Conservation (phyloP, 1,139 yeast species). For the Candida pseudoviswanathii region DNA sequence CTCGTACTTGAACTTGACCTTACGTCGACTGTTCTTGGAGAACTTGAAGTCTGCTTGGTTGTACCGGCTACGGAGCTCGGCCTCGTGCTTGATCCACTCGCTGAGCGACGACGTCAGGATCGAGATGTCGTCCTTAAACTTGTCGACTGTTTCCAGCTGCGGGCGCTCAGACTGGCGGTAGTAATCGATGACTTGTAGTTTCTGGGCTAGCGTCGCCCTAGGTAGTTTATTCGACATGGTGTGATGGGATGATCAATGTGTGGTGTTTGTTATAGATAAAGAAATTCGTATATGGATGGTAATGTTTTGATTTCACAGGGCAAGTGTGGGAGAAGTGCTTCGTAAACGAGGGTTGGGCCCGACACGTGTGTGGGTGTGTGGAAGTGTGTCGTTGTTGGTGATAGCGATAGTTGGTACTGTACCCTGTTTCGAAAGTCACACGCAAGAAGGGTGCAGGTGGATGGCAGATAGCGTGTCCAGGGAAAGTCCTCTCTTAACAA, state of each 20-base stretch:
- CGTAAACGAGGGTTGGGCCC: not conserved
- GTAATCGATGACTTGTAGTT: slow-evolving; percentile 54
- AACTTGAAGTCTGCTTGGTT: slow-evolving; percentile 38
- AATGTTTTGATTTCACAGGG: no score
- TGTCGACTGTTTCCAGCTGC: slow-evolving; percentile 60
- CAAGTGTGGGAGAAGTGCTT: no score
- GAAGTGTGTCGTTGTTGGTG: not conserved
- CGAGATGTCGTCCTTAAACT: slow-evolving; percentile 49
- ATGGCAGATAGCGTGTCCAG: no score
- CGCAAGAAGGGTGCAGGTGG: no score
- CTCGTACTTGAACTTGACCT: slow-evolving; percentile 56
- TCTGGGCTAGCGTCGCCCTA: slow-evolving; percentile 61
- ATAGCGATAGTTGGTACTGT: not conserved
- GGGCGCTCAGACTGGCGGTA: slow-evolving; percentile 52
- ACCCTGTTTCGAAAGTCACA: no score
- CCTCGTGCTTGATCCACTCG: slow-evolving; percentile 61
- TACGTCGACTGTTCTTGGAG: slow-evolving; percentile 46
- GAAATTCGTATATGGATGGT: no score
- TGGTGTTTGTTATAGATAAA: no score
- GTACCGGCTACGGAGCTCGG: slow-evolving; percentile 47
- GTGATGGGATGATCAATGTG: no score
- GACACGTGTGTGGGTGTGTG: not conserved
- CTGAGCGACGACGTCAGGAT: slow-evolving; percentile 60
- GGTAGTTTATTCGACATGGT: slow-evolving; percentile 33
- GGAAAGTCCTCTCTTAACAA: slow-evolving; percentile 7